Evolutionary conservation across 352 stramenopile species (phyloP).

Genomic region (Thraustotheca clavata): DNA sequence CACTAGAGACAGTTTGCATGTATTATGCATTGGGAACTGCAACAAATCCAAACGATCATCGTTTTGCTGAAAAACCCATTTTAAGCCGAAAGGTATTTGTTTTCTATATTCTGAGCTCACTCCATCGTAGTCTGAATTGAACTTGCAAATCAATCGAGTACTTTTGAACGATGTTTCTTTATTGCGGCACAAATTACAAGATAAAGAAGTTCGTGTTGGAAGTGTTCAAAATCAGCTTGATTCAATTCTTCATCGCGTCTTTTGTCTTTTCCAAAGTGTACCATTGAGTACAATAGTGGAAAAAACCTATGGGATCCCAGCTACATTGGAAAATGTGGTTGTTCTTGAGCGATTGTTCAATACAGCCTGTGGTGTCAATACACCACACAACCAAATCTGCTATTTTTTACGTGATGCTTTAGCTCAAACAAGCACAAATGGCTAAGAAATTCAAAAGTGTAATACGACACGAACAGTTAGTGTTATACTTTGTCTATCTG

Average conservation of each 20-base stretch:
- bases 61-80: slow-evolving; percentile 1
- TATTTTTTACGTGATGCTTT: neutral
- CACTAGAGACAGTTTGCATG: neutral
- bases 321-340: neutral
- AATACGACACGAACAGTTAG: neutral
- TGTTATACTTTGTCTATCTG: slow-evolving; percentile 1
- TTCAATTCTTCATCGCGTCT: neutral
- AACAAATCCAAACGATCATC: neutral
- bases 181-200: slow-evolving; percentile 3
- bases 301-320: neutral
- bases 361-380: neutral
- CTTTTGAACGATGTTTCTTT: neutral
- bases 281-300: neutral
- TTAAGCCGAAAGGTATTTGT: slow-evolving; percentile 6
- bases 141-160: neutral
- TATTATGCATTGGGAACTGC: slow-evolving; percentile 13
- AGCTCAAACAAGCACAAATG: neutral
- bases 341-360: neutral
- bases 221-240: neutral
- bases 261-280: neutral
- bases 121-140: neutral
- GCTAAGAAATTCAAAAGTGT: neutral
- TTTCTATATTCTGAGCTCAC: neutral
- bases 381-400: neutral
- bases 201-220: slow-evolving; percentile 5